Conservation (phyloP, 257 asterid species). For the Asclepias syriaca region DNA sequence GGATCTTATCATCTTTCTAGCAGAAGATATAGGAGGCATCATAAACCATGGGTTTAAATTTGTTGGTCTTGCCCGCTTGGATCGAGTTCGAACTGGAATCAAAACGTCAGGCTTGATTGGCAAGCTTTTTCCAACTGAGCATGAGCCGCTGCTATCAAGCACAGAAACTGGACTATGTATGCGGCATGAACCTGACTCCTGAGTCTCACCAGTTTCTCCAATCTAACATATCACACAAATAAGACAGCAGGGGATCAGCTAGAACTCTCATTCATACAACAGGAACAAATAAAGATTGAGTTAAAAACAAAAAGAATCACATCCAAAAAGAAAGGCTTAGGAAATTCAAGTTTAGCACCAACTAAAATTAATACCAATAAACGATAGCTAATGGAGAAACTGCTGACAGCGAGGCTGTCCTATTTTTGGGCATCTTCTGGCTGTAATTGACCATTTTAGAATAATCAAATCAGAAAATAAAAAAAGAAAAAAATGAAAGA, state of each 20-base stretch:
- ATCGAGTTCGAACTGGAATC: conserved; percentile 52
- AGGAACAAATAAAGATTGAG: background rate
- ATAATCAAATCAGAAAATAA: background rate
- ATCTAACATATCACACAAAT: background rate
- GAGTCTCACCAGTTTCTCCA: conserved; percentile 16
- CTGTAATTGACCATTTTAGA: background rate
- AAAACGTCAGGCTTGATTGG: conserved; percentile 28
- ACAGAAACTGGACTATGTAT: conserved; percentile 72
- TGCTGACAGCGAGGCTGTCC: background rate
- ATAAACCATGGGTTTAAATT: conserved; percentile 49
- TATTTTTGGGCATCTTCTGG: background rate
- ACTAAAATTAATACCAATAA: background rate
- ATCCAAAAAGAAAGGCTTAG: background rate
- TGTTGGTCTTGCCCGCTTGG: conserved; percentile 59
- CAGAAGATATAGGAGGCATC: conserved; percentile 27
- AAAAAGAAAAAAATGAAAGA: background rate
- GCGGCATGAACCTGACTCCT: conserved; percentile 39
- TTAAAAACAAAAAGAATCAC: background rate
- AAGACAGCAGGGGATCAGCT: background rate
- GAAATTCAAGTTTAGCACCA: background rate
- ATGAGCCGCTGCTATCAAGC: conserved; percentile 55
- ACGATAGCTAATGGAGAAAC: background rate
- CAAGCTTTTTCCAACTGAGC: conserved; percentile 36
- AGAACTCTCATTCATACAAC: background rate
- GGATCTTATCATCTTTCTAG: conserved; percentile 27